phyloP scores from a whole-genome alignment of 306 rosid species.

The Echinosophora koreensis region DNA sequence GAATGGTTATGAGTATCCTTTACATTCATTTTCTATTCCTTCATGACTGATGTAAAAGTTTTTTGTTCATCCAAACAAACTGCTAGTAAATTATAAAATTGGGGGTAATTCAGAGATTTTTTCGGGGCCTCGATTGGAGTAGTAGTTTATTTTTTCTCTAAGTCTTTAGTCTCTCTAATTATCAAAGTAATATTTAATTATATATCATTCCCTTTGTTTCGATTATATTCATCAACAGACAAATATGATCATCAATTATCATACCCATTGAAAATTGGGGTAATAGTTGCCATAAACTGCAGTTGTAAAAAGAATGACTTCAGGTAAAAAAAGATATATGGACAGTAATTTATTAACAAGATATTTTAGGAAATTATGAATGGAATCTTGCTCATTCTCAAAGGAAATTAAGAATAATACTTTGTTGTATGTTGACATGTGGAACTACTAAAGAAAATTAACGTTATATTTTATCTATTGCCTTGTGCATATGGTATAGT shows the following conservation, averaged over 20 bases:
- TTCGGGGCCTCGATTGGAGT: not conserved
- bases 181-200: constrained; percentile 19
- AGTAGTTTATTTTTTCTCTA: not conserved
- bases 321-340: not conserved
- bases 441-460: not conserved
- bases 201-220: not conserved
- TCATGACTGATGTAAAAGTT: not conserved
- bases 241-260: constrained; percentile 11
- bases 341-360: not conserved
- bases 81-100: not conserved
- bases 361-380: constrained; percentile 28
- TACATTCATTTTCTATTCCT: not conserved
- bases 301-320: not conserved
- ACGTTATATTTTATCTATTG: constrained; percentile 12
- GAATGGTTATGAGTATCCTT: not conserved
- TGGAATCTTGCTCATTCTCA: not conserved
- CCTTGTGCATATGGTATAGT: constrained; percentile 17
- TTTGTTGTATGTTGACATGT: constrained; percentile 16
- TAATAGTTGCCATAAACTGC: not conserved
- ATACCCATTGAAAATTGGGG: constrained; percentile 21
- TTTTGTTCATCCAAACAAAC: not conserved
- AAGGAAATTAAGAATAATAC: constrained; percentile 18
- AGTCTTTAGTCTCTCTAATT: constrained; percentile 7
- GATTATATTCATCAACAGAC: constrained; percentile 7
- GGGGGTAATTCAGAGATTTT: not conserved